Base-by-base conservation (phyloP, 2,329 filamentous ascomycete species). In the Fusarium musae region DNA sequence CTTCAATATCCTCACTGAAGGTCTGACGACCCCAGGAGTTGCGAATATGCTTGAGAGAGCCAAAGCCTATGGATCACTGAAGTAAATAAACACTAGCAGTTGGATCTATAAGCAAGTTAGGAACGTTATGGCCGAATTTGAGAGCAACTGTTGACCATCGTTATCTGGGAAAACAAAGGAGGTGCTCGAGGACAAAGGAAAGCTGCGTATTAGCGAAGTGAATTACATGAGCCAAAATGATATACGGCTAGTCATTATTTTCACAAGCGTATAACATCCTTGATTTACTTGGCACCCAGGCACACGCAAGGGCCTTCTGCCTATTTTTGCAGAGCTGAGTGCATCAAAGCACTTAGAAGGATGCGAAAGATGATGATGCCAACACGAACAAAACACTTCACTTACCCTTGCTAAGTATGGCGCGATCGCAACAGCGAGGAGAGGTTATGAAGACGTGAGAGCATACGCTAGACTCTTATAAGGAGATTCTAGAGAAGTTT, bases 21-120 rank as follows among this genome's bases (percentile, higher is more conserved):
- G 70, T 57, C 71, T 58, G 42, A 44, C 43, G 70, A 70, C 71
- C 71, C 67, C 71, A 72, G 71, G 71, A 73, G 63, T 37, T 61
- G 50, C 30, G 50, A 72, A 64, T 52, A 49, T 59, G 54, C 37
- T 52, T n/a, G 49, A 49, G 50, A 39, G 36, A 43, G 42, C 46
- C 63, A 56, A 59, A 59, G 56, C 32, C 49, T 26, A 40, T 52
- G 63, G n/a, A 32, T 44, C 15, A 40, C 50, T 26, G 39, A 23
- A 37, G 39, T 9, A 50, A 26, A 23, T 28, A 43, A 26, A 26
- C 34, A 43, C n/a, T 34, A 52, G 56, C 32, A 62, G 46, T 52
- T 16, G 16, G 42, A 32, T n/a, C 67, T 72, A 44, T 54, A 6
- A 21, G 17, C 21, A n/a, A 43, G 63, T 73, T 57, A 73, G 67